Percentiles rank a stretch among this genome's conserved stretches.
Evolutionary conservation across 2,329 filamentous ascomycete species (phyloP).

Genomic region (Calonectria leucothoes): DNA sequence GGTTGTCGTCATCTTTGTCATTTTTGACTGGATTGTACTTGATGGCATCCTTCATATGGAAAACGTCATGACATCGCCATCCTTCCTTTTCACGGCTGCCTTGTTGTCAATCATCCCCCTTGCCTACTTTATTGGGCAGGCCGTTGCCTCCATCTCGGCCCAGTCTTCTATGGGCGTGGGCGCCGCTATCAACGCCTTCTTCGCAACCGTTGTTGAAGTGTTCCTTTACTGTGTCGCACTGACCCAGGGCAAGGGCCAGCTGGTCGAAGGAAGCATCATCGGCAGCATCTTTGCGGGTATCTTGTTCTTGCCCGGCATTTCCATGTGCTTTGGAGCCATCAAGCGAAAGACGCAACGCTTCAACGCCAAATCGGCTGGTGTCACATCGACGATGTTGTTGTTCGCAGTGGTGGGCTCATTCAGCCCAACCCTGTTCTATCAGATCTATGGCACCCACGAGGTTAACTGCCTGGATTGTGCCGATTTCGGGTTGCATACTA

Average conservation of each 20-base stretch:
- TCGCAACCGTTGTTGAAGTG: conserved; percentile 96
- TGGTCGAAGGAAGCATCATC: conserved; percentile 97
- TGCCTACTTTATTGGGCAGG: conserved; percentile 98
- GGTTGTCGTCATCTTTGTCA: conserved; percentile 91
- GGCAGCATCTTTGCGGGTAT: conserved; percentile 98
- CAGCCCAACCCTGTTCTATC: conserved; percentile 95
- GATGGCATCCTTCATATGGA: conserved; percentile 75
- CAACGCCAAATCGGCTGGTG: conserved; percentile 95
- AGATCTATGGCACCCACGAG: conserved; percentile 98
- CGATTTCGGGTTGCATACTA: conserved; percentile 54
- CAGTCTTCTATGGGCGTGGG: conserved; percentile 99
- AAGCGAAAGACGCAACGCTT: conserved; percentile 99
- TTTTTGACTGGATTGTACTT: conserved; percentile 90
- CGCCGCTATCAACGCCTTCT: conserved; percentile 97
- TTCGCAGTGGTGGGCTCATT: conserved; percentile 97
- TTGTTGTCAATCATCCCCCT: conserved; percentile 94
- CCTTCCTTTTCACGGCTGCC: conserved; percentile 86
- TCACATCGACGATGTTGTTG: conserved; percentile 96
- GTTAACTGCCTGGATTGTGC: conserved; percentile 82
- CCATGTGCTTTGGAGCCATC: conserved; percentile 98
- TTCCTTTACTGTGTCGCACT: conserved; percentile 97
- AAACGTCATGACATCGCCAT: conserved; percentile 81
- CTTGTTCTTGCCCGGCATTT: conserved; percentile 91
- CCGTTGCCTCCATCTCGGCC: conserved; percentile 96
- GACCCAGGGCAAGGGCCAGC: conserved; percentile 88